Evolutionary conservation across 192 early-diverging fungal species (phyloP), one percentile per base, ranked within the genome.

Genomic region (Backusella westeae): DNA sequence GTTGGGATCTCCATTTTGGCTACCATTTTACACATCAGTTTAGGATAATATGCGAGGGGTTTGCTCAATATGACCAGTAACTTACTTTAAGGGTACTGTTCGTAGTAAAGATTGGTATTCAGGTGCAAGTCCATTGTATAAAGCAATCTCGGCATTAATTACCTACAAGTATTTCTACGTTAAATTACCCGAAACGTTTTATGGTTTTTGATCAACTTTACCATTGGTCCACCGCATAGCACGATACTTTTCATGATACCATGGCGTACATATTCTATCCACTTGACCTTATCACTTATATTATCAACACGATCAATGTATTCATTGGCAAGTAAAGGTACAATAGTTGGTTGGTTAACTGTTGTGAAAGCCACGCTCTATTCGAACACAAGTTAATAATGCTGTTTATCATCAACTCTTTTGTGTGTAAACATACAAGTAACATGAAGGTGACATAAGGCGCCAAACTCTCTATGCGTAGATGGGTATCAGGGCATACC

Each of bases 181-280:
- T 21, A 49, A 63, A 63, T 29, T 10, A 26, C 56, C 21, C 56
- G 21, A 63, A 12, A 63, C 10, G 23, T 7, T n/a, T 19, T 49
- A 49, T 49, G 5, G 6, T 21, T 49, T 44, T 29, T 29, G 53
- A n/a, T 56, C n/a, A 15, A 69, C 52, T 38, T 68, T 39, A 74
- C 77, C 63, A n/a, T 68, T 8, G 77, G 77, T 15, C 53, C 32
- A 19, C 77, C 77, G 36, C 63, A 68, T 35, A 78, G 34, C 17
- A 74, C 42, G 5, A 26, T 19, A 23, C 59, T 65, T 32, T 78
- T 78, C 29, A 74, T 35, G 7, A 74, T 38, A 38, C 72, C 77
- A 19, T 46, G 36, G 8, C 71, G 77, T 8, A 44, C 44, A 69
- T 34, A 34, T 63, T 67, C 67, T 29, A 74, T 46, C 72, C 71